A percentile compares a stretch with the other conserved stretches of the same genome.
These are phyloP conservation scores for Sclerotinia subarctica DNA, from an alignment of 2,329 filamentous ascomycete genomes.

Conservation along the genomic window DNA sequence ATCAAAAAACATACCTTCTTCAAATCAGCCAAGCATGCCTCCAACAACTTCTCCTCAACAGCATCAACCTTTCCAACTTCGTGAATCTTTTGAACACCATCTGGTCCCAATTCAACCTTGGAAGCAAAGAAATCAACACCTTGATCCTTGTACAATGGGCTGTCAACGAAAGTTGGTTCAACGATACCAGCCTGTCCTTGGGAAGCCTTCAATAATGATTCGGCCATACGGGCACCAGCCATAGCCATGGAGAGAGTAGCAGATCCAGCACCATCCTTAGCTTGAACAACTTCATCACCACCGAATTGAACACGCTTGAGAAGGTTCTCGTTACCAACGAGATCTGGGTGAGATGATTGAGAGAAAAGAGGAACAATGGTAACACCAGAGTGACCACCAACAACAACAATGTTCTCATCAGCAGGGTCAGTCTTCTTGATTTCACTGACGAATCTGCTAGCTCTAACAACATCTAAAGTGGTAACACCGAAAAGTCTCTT, in stretches of 20 bases:
- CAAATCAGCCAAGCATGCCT: slow-evolving; percentile 78
- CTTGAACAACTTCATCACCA: slow-evolving; percentile 98
- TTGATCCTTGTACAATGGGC: slow-evolving; percentile 96
- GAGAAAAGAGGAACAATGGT: slow-evolving; percentile 98
- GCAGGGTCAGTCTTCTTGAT: slow-evolving; percentile 86
- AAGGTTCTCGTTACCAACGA: slow-evolving; percentile 74
- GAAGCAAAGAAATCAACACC: slow-evolving; percentile 96
- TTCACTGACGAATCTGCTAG: slow-evolving; percentile 94
- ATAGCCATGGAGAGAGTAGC: slow-evolving; percentile 99
- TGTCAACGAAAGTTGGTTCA: slow-evolving; percentile 96
- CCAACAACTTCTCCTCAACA: slow-evolving; percentile 84
- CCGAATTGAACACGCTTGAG: slow-evolving; percentile 92
- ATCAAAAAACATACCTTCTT: slow-evolving; percentile 51
- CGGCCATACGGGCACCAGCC: slow-evolving; percentile 80
- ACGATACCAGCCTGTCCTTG: slow-evolving; percentile 92
- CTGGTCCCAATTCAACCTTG: slow-evolving; percentile 91
- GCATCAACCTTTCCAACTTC: slow-evolving; percentile 80
- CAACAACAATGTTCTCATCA: slow-evolving; percentile 90
- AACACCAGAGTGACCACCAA: slow-evolving; percentile 95
- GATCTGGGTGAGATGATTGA: slow-evolving; percentile 83
- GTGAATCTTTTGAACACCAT: slow-evolving; percentile 92
- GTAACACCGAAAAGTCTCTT: slow-evolving; percentile 98
- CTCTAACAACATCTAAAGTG: slow-evolving; percentile 95
- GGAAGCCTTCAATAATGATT: slow-evolving; percentile 87
- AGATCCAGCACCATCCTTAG: slow-evolving; percentile 96